Percentiles rank a stretch among this genome's conserved stretches.
Evolutionary conservation across 148 eudicot genomes (phyloP).

Genomic region (Arbutus unedo): DNA sequence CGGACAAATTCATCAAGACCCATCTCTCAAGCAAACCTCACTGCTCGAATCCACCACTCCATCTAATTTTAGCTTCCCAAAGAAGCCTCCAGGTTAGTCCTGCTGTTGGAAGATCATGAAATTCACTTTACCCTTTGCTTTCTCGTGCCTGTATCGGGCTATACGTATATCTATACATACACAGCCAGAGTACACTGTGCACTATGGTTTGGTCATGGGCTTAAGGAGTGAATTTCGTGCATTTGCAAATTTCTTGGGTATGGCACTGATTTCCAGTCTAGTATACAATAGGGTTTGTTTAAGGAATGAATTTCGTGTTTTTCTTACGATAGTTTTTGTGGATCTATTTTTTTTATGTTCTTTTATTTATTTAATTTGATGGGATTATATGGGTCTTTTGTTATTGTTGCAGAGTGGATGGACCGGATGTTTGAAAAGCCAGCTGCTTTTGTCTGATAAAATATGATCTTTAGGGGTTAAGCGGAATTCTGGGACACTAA

Average conservation of each 20-base stretch:
- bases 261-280: neutral
- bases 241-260: neutral
- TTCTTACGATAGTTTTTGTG: conserved; percentile 6
- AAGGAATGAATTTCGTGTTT: neutral
- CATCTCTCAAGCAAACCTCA: conserved; percentile 10
- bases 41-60: conserved; percentile 25
- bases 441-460: too few species aligned
- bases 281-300: neutral
- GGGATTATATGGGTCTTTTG: conserved; percentile 11
- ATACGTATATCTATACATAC: neutral
- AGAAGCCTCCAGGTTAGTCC: conserved; percentile 34
- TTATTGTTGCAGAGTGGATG: conserved; percentile 43
- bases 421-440: conserved; percentile 18
- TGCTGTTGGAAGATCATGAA: neutral
- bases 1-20: conserved; percentile 36
- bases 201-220: neutral
- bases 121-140: neutral
- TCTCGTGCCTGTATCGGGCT: neutral
- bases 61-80: conserved; percentile 12
- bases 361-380: conserved; percentile 15
- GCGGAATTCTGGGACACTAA: too few species aligned
- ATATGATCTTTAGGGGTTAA: too few species aligned
- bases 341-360: conserved; percentile 4
- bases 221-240: neutral
- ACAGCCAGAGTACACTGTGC: neutral